Base-by-base conservation (phyloP, 1,139 yeast species). In the Saccharomycopsis hybrid region DNA sequence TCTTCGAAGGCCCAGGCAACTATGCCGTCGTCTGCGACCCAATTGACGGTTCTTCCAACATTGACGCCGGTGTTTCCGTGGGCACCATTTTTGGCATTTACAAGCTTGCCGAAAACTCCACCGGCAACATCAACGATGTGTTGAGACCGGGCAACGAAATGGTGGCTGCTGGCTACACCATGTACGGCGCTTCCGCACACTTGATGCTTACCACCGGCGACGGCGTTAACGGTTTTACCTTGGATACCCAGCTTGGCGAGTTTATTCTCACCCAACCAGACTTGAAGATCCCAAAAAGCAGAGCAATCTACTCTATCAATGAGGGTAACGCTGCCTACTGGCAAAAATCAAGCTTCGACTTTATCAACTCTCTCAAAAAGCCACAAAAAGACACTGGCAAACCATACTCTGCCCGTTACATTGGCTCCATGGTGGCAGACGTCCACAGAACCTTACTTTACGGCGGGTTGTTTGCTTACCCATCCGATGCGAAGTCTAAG, bases 121-220 rank as follows among this genome's bases (percentile, higher is more conserved):
- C 75, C 41, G 97, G 97, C 41, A 78, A 92, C 30, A 86, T 85
- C 58, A 82, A 81, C 62, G 98, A 92, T 62, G 97, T 92, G 2
- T 74, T 92, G 62, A 80, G 97, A 65, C 74, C 83, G 43, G 98
- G 98, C 54, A 79, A 82, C 43, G 97, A 92, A 66, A 85, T 92
- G 85, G 96, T 90, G 47, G 95, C 95, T 51, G 97, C 97, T 44
- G 96, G 98, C 50, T 92, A 92, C 72, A 92, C 97, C 56, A 92
- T 90, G 97, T 92, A 92, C 66, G 98, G 97, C 64, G 97, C 97
- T 2, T 89, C 97, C n/a, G 88, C 97, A 18, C 96, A 92, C 68
- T 73, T 92, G 64, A 83, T 90, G 77, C 75, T 92, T 64, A 88
- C 97, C 48, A 85, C 96, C 25, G 97, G 97, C 51, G 69, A 75